phyloP scores from a whole-genome alignment of 2,329 filamentous ascomycete species.

The Metarhizium humberi region DNA sequence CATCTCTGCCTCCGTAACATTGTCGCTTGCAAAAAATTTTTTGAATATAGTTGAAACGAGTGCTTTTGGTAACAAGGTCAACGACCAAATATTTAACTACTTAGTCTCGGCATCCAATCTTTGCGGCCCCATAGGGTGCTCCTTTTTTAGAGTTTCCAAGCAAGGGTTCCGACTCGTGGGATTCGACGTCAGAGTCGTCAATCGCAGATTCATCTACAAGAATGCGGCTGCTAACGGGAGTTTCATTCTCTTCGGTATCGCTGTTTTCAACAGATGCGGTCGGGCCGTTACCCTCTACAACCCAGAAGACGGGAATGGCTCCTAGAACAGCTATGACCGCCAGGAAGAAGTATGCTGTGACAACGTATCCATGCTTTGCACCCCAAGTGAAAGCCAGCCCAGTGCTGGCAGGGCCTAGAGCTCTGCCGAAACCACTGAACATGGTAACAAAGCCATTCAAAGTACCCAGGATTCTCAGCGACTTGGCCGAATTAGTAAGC shows the following conservation, averaged over 20 bases:
- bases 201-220: constrained; percentile 15
- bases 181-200: constrained; percentile 12
- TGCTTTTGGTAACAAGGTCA: too few species aligned
- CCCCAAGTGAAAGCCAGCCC: constrained; percentile 70
- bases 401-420: constrained; percentile 64
- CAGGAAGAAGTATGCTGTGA: constrained; percentile 77
- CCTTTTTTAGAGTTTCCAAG: constrained; percentile 6
- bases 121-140: background rate
- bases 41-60: too few species aligned
- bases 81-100: too few species aligned
- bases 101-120: background rate
- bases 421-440: constrained; percentile 70
- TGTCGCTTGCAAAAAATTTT: too few species aligned
- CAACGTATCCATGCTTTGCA: constrained; percentile 63
- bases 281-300: constrained; percentile 67
- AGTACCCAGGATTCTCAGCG: constrained; percentile 68
- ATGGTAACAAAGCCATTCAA: constrained; percentile 86
- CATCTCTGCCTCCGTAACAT: too few species aligned
- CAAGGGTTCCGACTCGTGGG: constrained; percentile 11
- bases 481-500: constrained; percentile 76
- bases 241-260: constrained; percentile 22
- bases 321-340: constrained; percentile 53
- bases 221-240: constrained; percentile 11
- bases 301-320: constrained; percentile 62
- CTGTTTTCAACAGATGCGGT: constrained; percentile 19